Evolutionary conservation across 2,329 filamentous ascomycete species (phyloP).

Genomic region (Fusarium musae): DNA sequence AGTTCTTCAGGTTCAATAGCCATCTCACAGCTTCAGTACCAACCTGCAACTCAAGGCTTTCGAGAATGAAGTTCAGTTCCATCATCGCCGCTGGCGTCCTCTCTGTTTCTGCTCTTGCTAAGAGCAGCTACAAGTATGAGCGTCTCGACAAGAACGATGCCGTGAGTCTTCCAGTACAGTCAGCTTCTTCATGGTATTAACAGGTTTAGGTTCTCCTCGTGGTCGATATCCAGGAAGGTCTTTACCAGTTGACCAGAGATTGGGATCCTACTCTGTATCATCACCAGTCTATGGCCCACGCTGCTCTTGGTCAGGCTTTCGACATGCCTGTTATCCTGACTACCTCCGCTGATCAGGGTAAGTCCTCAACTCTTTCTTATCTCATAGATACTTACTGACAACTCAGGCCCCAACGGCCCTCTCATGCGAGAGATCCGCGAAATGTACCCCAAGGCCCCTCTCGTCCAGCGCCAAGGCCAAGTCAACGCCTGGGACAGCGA

Average conservation of each 20-base stretch:
- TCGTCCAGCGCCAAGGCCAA: conserved; percentile 76
- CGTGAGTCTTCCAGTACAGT: background rate
- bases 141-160: conserved; percentile 44
- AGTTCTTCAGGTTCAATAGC: conserved; percentile 14
- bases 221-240: conserved; percentile 53
- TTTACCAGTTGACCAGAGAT: conserved; percentile 66
- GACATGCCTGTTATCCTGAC: conserved; percentile 76
- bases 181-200: accelerated
- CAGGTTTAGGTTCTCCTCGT: conserved; percentile 48
- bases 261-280: conserved; percentile 73
- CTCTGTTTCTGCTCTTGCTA: conserved; percentile 27
- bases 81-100: conserved; percentile 28
- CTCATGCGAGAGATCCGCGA: conserved; percentile 75
- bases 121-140: conserved; percentile 35
- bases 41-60: background rate
- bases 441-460: conserved; percentile 73
- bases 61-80: conserved; percentile 37
- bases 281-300: conserved; percentile 75
- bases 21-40: conserved; percentile 3
- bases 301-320: conserved; percentile 73
- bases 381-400: background rate
- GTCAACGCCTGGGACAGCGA: conserved; percentile 82
- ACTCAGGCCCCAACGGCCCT: conserved; percentile 73
- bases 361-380: accelerated
- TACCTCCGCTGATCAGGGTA: conserved; percentile 68